Evolutionary conservation across 306 rosid genomes (phyloP).

Genomic region (Cicer yamashitae): DNA sequence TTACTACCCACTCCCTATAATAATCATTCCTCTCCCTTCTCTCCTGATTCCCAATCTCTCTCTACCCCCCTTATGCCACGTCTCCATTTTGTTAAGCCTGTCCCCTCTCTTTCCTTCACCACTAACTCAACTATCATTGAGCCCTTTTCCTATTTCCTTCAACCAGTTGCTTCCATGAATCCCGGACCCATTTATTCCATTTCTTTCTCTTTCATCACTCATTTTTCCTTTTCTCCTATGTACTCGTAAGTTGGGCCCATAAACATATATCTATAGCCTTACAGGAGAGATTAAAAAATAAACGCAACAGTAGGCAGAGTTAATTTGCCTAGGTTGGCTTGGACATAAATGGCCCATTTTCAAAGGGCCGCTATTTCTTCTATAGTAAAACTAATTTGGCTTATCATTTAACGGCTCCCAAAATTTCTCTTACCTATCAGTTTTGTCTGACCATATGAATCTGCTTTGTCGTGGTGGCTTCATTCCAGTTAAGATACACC

Average conservation of each 20-base stretch:
- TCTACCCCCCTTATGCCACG: neutral
- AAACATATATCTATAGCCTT: neutral
- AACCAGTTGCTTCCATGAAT: neutral
- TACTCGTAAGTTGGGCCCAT: neutral
- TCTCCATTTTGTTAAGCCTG: neutral
- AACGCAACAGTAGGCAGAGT: slow-evolving; percentile 29
- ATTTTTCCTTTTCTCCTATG: neutral
- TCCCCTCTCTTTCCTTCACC: neutral
- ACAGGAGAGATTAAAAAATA: slow-evolving; percentile 7
- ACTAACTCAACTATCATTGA: neutral
- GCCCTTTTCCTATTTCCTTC: neutral
- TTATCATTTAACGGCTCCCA: slow-evolving; percentile 27
- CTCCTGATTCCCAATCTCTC: neutral
- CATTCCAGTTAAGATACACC: slow-evolving; percentile 54
- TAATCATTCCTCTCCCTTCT: slow-evolving; percentile 2
- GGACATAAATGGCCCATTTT: slow-evolving; percentile 33
- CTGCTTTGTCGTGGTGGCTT: slow-evolving; percentile 76
- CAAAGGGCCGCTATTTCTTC: slow-evolving; percentile 39
- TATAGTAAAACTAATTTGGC: slow-evolving; percentile 19
- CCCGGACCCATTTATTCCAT: neutral
- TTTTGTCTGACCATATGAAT: slow-evolving; percentile 82
- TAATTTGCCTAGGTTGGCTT: slow-evolving; percentile 35
- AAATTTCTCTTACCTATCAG: slow-evolving; percentile 74
- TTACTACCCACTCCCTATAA: slow-evolving; percentile 14
- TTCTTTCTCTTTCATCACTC: neutral